Base-by-base conservation (phyloP, 2,329 filamentous ascomycete genomes). In the Penicillium italicum region DNA sequence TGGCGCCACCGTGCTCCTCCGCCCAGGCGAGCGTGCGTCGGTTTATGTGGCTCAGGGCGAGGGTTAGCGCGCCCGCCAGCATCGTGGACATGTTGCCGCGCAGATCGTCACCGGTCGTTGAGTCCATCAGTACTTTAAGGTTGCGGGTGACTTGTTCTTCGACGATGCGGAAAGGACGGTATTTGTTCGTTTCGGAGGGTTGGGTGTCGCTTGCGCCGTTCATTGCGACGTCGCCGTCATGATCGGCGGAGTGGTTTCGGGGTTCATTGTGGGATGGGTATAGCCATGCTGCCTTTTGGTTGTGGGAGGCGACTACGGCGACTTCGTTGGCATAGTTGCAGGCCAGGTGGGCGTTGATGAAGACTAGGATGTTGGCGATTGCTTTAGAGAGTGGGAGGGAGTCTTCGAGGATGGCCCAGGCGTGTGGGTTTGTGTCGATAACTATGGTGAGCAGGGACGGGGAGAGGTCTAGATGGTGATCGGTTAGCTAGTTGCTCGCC, bases 401-500 rank as follows among this genome's bases (percentile, higher is more conserved):
- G 54, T 85, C 76, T 58, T 86, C 80, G 42, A 97, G 83, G 57
- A 90, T 81, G 7, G 90, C 86, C 94, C 94, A 96, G 66, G 94
- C 92, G 66, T 92, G 89, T 2, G 94, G 94, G 72, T 99, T 99
- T 26, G 93, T 97, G 78, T 99, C 94, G 77, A 99, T 83, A 68
- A 99, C 82, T 67, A 99, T 87, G 64, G 91, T 88, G 50, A 97
- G 85, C 34, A 99, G 86, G 14, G 93, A 96, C 0, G 94, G 90
- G 11, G 83, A 77, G 37, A 81, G 79, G 55, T 80, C 82, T 82
- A 60, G 14, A 41, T 33, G 36, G 42, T 41, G n/a, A 43, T 40
- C 31, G 11, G 9, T 45, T 16, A 50, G 34, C 45, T 22, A 52
- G 51, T 41, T 43, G 37, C 42, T 47, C 38, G 4, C 11, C 28